Percentiles rank a stretch among this genome's conserved stretches.
These are phyloP conservation scores for Dendrocalamus latiflorus DNA, from an alignment of 202 grass and related monocot species.

Conservation along the genomic window DNA sequence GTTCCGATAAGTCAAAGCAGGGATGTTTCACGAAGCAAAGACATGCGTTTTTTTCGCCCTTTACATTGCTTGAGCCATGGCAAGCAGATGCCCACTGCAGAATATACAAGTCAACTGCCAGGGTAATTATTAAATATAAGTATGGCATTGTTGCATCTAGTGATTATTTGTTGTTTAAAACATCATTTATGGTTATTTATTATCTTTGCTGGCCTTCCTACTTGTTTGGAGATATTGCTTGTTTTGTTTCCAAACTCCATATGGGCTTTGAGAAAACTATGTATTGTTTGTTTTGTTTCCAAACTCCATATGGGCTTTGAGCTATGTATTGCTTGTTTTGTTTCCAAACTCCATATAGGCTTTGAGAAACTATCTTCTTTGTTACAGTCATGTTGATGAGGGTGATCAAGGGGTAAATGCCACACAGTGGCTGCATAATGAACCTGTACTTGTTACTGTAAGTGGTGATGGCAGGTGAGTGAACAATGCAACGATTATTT, in stretches of 20 bases:
- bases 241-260: neutral
- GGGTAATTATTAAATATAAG: conserved; percentile 51
- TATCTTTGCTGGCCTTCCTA: no score
- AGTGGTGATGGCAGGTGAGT: conserved; percentile 84
- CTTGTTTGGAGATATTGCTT: no score
- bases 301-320: neutral
- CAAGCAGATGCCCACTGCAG: conserved; percentile 72
- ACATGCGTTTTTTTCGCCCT: conserved; percentile 86
- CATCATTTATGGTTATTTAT: no score
- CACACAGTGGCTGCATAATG: conserved; percentile 63
- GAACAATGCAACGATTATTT: conserved; percentile 4
- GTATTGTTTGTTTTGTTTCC: conserved; percentile 7
- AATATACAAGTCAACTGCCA: conserved; percentile 67
- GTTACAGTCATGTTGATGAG: conserved; percentile 64
- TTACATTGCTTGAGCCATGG: conserved; percentile 93
- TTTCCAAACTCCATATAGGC: no score
- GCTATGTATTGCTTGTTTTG: no score
- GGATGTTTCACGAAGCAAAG: conserved; percentile 50
- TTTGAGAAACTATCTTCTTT: conserved; percentile 2
- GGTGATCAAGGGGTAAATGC: conserved; percentile 84
- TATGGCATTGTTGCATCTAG: conserved; percentile 22
- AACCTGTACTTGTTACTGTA: conserved; percentile 75
- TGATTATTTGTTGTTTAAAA: conserved; percentile 18
- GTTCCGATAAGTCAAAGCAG: conserved; percentile 51
- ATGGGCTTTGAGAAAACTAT: neutral